These are phyloP conservation scores for Suhomyces taliae DNA, from an alignment of 1,139 yeast genomes.

Conservation along the genomic window DNA sequence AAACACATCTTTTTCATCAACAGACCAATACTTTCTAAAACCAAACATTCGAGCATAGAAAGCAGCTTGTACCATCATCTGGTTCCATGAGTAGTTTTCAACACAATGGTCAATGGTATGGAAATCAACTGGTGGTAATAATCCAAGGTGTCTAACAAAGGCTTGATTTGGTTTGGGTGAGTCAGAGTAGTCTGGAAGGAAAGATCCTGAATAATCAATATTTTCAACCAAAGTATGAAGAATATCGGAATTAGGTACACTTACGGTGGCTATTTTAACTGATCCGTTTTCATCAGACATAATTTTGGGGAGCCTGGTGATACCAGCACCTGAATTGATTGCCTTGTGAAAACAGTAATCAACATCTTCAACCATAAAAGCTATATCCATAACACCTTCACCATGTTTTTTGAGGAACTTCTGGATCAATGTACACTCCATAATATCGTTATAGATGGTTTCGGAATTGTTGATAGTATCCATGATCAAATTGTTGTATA, in stretches of 20 bases:
- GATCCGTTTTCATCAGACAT: conserved; percentile 49
- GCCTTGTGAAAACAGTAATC: conserved; percentile 48
- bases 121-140: conserved; percentile 38
- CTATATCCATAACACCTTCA: conserved; percentile 73
- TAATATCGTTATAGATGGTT: conserved; percentile 16
- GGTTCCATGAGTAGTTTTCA: conserved; percentile 72
- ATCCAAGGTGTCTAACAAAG: conserved; percentile 10
- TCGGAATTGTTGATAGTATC: conserved; percentile 23
- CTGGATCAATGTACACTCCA: conserved; percentile 29
- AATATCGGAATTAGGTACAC: conserved; percentile 60
- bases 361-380: conserved; percentile 58
- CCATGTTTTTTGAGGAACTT: conserved; percentile 62
- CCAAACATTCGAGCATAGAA: conserved; percentile 65
- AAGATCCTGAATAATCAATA: conserved; percentile 46
- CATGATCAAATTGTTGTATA: conserved; percentile 13
- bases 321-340: conserved; percentile 52
- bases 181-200: conserved; percentile 55
- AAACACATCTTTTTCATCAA: conserved; percentile 70
- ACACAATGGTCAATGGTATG: conserved; percentile 71
- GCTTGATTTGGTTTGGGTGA: conserved; percentile 4
- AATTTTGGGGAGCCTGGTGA: conserved; percentile 42
- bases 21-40: conserved; percentile 80
- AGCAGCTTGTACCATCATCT: conserved; percentile 57
- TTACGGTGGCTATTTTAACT: conserved; percentile 54
- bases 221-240: conserved; percentile 66